Percentiles rank a stretch among this genome's conserved stretches.
phyloP scores from a whole-genome alignment of 179 eudicot species.

The Silene vulgaris region DNA sequence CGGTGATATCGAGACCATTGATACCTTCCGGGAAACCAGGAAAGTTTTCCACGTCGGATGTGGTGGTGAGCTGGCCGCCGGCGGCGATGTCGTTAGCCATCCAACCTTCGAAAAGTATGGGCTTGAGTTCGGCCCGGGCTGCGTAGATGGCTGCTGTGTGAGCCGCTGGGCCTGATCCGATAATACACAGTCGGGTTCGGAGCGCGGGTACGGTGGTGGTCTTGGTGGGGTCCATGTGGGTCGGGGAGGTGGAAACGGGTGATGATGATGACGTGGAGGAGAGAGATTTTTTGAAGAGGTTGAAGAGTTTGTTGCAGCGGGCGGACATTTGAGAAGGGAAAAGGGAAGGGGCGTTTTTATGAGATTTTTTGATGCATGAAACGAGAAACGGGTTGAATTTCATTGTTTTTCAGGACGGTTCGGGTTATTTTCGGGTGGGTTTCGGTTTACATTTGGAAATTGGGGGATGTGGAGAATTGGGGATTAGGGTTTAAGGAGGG shows the following conservation, averaged over 20 bases:
- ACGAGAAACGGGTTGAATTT: not conserved
- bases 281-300: constrained; percentile 25
- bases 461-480: too few relatives aligned
- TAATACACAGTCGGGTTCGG: constrained; percentile 63
- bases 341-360: not conserved
- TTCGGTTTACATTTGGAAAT: too few relatives aligned
- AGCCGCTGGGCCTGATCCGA: constrained; percentile 95
- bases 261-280: not conserved
- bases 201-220: too few relatives aligned
- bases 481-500: constrained; percentile 12
- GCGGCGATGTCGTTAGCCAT: constrained; percentile 97
- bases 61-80: constrained; percentile 95
- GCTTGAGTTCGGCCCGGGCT: constrained; percentile 79
- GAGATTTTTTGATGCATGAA: not conserved
- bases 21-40: constrained; percentile 87
- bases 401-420: too few relatives aligned
- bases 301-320: constrained; percentile 15
- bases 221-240: constrained; percentile 19
- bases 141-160: constrained; percentile 97
- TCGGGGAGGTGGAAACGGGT: not conserved
- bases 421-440: too few relatives aligned
- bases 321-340: not conserved
- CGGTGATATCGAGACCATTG: constrained; percentile 55
- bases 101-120: constrained; percentile 84
- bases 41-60: constrained; percentile 91